Evolutionary conservation across 2,329 filamentous ascomycete species (phyloP).

Genomic region (Penicillium sp.): DNA sequence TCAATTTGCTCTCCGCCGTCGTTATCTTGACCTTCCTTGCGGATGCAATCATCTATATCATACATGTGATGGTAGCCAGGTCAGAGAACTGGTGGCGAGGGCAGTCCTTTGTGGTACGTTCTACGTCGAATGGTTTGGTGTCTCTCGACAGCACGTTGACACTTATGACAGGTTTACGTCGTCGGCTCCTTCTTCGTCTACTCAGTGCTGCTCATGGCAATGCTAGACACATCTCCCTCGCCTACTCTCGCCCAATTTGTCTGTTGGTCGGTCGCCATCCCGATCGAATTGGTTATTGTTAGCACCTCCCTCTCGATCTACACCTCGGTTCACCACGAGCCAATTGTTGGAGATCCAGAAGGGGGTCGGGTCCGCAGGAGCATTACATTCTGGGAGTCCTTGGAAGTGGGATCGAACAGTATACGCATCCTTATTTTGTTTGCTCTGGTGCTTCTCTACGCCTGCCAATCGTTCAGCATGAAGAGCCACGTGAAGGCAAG

Average conservation of each 20-base stretch:
- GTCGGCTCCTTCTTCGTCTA: slow-evolving; percentile 84
- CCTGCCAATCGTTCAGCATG: slow-evolving; percentile 47
- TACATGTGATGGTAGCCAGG: slow-evolving; percentile 67
- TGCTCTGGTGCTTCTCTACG: slow-evolving; percentile 60
- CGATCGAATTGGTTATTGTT: slow-evolving; percentile 71
- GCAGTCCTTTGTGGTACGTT: slow-evolving; percentile 68
- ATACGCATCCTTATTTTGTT: slow-evolving; percentile 66
- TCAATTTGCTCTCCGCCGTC: slow-evolving; percentile 70
- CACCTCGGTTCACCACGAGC: slow-evolving; percentile 63
- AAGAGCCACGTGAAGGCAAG: slow-evolving; percentile 37
- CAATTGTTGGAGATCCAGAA: slow-evolving; percentile 49
- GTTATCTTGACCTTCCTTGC: slow-evolving; percentile 72
- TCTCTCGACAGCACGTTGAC: slow-evolving; percentile 3
- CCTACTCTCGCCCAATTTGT: slow-evolving; percentile 76
- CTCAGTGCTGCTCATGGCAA: slow-evolving; percentile 77
- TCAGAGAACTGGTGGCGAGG: slow-evolving; percentile 78
- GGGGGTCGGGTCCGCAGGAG: slow-evolving; percentile 42
- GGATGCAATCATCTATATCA: slow-evolving; percentile 69
- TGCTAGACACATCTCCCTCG: slow-evolving; percentile 77
- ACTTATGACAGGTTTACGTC: slow-evolving; percentile 68
- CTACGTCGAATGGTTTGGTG: background rate
- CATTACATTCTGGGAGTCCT: slow-evolving; percentile 44
- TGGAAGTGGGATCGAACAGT: slow-evolving; percentile 56
- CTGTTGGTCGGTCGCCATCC: slow-evolving; percentile 72
- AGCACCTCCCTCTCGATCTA: slow-evolving; percentile 67